Base-by-base conservation (phyloP, 371 early-diverging fungal species). In the Mortierella sp. region DNA sequence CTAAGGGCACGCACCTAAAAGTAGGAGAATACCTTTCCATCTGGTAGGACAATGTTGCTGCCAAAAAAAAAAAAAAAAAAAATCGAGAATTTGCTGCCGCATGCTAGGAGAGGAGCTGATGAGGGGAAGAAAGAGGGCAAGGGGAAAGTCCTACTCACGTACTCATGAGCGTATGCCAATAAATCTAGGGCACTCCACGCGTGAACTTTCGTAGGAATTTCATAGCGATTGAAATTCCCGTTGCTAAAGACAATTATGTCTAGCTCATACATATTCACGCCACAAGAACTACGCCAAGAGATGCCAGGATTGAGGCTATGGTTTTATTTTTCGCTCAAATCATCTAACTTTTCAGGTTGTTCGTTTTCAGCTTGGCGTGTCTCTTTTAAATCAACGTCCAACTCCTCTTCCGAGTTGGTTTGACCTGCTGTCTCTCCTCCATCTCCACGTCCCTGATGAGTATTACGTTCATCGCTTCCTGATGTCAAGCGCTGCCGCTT, bases 401-500 rank as follows among this genome's bases (percentile, higher is more conserved):
- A 2, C 28, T 50, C 60, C 40, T 36, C 38, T 52, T 28, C 53
- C 8, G 36, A 24, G 8, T 38, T 24, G 36, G 36, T 45, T 38
- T 45, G 67, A 40, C 41, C 28, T 45, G 22, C 22, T 19, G 15
- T 67, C 4, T 67, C 24, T 45, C 67, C 33, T 43, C 40, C 11
- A 55, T 4, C 58, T 67, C 48, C 16, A 5, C 16, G 11, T 2
- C 28, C 28, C 28, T 2, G 28, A 28, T 28, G 28, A 28, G 28
- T 28, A 28, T 28, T 28, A 28, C 28, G 28, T 28, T 28, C 28
- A 28, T 28, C 1, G 2, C 28, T 28, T 58, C 33, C 58, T 32
- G 66, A 38, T 21, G 22, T 60, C n/a, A 48, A 32, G 38, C 70
- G 74, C 47, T 32, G 66, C 55, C 67, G 65, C 52, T 74, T 78